Evolutionary conservation across 164 flowering plant genomes (phyloP).

Genomic region (Magnolia sinica): DNA sequence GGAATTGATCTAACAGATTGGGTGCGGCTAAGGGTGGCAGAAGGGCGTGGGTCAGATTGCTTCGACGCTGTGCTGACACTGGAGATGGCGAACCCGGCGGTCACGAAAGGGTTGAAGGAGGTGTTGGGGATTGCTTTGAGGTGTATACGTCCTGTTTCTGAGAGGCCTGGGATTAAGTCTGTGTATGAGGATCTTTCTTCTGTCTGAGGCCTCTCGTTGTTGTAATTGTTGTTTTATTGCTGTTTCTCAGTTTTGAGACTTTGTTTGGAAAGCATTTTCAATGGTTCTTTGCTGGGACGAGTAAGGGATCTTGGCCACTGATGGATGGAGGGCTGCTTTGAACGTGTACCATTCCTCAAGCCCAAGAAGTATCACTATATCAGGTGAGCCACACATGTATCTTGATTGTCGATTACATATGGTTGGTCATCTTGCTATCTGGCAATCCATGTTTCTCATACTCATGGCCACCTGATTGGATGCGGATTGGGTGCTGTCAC

Average conservation of each 20-base stretch:
- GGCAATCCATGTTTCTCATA: background rate
- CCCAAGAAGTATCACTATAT: background rate
- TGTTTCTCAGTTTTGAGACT: background rate
- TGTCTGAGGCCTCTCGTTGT: conserved; percentile 31
- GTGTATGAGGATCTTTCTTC: conserved; percentile 95
- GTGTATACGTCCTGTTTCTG: conserved; percentile 75
- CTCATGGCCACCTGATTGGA: background rate
- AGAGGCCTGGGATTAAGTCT: conserved; percentile 91
- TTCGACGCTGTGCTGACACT: conserved; percentile 48
- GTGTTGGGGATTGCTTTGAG: conserved; percentile 78
- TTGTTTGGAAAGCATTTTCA: background rate
- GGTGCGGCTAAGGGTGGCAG: conserved; percentile 72
- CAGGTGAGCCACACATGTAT: background rate
- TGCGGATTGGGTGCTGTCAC: no score
- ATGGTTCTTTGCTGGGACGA: background rate
- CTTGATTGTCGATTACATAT: background rate
- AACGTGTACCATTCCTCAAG: background rate
- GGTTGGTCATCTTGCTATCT: background rate
- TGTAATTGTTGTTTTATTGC: background rate
- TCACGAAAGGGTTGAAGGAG: conserved; percentile 75
- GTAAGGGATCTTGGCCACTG: no score
- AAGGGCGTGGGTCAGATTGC: conserved; percentile 71
- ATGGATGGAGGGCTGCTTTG: background rate
- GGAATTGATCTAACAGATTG: conserved; percentile 84
- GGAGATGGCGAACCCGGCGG: conserved; percentile 49